Conservation (phyloP, 305 asterid species). For the Fraxinus nigra region DNA sequence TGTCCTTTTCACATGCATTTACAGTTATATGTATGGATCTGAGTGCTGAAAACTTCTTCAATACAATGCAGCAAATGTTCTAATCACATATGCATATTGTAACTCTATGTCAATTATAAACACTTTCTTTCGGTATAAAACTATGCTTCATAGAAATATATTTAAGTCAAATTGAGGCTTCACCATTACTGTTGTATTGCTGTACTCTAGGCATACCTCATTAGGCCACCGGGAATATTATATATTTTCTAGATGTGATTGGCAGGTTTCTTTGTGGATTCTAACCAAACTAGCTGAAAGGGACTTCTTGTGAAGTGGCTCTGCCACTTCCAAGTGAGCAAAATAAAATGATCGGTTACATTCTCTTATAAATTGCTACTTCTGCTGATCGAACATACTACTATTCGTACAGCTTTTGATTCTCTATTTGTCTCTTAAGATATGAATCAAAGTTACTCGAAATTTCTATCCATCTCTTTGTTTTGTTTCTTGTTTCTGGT, state of each 20-base stretch:
- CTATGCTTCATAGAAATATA: background rate
- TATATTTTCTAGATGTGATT: conserved; percentile 15
- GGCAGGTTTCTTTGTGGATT: conserved; percentile 29
- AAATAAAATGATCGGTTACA: background rate
- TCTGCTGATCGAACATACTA: conserved; percentile 10
- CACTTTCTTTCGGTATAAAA: background rate
- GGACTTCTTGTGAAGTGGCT: conserved; percentile 28
- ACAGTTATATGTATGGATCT: background rate
- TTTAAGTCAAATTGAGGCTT: conserved; percentile 14
- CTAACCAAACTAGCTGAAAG: conserved; percentile 44
- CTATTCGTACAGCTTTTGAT: background rate
- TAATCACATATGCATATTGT: background rate
- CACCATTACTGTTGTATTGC: conserved; percentile 6
- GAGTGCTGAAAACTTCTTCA: background rate
- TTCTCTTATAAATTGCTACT: conserved; percentile 32
- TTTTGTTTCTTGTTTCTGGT: conserved; percentile 35
- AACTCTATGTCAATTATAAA: background rate
- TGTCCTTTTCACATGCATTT: background rate
- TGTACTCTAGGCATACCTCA: background rate
- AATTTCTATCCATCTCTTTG: conserved; percentile 21
- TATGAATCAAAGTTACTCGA: conserved; percentile 23
- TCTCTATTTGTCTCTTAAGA: conserved; percentile 10
- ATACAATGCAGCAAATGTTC: background rate
- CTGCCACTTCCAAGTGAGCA: conserved; percentile 25
- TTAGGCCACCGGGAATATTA: conserved; percentile 15